Evolutionary conservation across 163 green algal genomes (phyloP), one percentile per base, ranked within the genome.

Genomic region (Chlamydomonas reinhardtii): DNA sequence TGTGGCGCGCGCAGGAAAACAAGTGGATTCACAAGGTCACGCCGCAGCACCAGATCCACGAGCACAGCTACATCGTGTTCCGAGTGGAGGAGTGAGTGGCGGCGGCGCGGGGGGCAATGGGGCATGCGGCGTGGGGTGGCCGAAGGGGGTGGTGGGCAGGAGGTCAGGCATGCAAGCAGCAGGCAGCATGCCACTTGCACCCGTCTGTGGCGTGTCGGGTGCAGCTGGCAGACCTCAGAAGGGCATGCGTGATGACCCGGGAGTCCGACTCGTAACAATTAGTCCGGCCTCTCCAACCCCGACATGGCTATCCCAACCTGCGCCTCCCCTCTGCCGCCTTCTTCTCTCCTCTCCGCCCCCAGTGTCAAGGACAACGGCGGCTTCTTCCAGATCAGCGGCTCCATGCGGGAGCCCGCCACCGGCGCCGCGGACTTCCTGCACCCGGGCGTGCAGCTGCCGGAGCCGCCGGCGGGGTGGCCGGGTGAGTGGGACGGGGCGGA

Each of bases 41-140:
- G 34, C 69, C 75, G 27, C 32, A 85, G 68, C 85, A 89, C 68
- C 32, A 74, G 39, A 89, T 89, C 71, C 4, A 24, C 35, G 84
- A 78, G 56, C 24, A 75, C n/a, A 73, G 43, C 54, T 79, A 82
- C 72, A 54, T 83, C n/a, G 62, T 79, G n/a, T 88, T 88, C 62
- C 56, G 22, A 24, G 79, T 85, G 52, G 68, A 76, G 24, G 79
- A 77, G 79, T 85, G 68, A 85, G 79, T 85, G 35, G 39, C 43
- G n/a, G 35, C 29, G 29, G 17, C 6, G 64, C 17, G 31, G 27
- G 27, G 11, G 74, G n/a, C n/a, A n/a, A n/a, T 14, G 48, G 48
- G 48, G 48, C 48, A 19, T 1, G 48, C 12, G 48, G 12, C 1
- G 11, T 1, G 48, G 14, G 48, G 48, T 1, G 48, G 48, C 6